Percentiles rank a stretch among this genome's conserved stretches.
Evolutionary conservation across 116 monocot species (phyloP).

Genomic region (Dioscorea cayenensis): DNA sequence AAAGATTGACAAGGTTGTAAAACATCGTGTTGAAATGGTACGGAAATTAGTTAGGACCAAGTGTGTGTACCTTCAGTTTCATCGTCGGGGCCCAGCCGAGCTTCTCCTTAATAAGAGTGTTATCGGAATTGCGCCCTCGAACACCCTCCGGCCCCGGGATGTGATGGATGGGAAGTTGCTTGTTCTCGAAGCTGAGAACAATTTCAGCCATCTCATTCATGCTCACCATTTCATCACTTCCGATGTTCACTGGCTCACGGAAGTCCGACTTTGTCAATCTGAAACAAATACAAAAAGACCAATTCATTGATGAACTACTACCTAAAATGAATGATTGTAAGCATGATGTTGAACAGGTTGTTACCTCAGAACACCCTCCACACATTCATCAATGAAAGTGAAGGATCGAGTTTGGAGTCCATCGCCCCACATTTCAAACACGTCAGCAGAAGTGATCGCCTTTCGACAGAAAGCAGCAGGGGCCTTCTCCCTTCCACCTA

Average conservation of each 20-base stretch:
- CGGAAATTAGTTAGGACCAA: background rate
- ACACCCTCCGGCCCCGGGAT: conserved; percentile 99
- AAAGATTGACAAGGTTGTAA: background rate
- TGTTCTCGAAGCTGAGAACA: conserved; percentile 82
- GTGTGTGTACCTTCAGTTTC: conserved; percentile 65
- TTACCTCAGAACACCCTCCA: conserved; percentile 94
- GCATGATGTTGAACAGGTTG: background rate
- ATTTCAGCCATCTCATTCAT: conserved; percentile 99
- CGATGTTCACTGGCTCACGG: conserved; percentile 93
- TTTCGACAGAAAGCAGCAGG: conserved; percentile 95
- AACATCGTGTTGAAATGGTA: background rate
- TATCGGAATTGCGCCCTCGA: conserved; percentile 95
- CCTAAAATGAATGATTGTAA: too few species aligned
- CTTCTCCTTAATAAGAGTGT: conserved; percentile 91
- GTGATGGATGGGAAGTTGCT: conserved; percentile 90
- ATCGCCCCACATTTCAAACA: conserved; percentile 98
- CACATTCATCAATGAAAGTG: conserved; percentile 96
- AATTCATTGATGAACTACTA: too few species aligned
- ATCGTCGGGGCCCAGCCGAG: conserved; percentile 98
- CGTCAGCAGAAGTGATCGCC: conserved; percentile 68
- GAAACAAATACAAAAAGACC: background rate
- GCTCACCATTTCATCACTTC: conserved; percentile 99
- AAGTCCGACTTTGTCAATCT: conserved; percentile 98
- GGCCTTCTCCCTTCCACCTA: conserved; percentile 86
- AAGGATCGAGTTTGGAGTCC: conserved; percentile 94